phyloP scores from a whole-genome alignment of 2,329 filamentous ascomycete species.

The Exophiala viscosa region DNA sequence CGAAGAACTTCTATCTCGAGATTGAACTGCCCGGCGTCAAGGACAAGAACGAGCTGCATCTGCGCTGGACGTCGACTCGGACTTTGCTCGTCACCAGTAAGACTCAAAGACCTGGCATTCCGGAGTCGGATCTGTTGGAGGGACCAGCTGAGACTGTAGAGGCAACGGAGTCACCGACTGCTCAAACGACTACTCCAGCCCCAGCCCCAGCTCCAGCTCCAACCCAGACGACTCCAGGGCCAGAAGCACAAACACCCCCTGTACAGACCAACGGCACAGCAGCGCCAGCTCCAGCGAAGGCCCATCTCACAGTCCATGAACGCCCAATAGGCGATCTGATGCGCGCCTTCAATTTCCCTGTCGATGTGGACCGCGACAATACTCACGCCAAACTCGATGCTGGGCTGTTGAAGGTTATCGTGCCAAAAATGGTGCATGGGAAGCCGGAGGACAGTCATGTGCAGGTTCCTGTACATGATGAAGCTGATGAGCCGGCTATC shows the following conservation, averaged over 20 bases:
- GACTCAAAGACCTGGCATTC: conserved; percentile 17
- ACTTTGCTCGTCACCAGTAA: conserved; percentile 23
- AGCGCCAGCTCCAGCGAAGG: too few species aligned
- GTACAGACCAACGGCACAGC: too few species aligned
- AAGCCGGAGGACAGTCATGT: conserved; percentile 7
- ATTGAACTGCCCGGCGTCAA: conserved; percentile 27
- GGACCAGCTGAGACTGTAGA: background rate
- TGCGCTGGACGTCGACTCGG: conserved; percentile 23
- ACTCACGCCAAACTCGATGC: conserved; percentile 25
- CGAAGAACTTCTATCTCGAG: conserved; percentile 25
- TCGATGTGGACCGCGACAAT: conserved; percentile 25
- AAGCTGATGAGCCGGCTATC: background rate
- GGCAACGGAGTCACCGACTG: background rate
- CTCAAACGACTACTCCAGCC: background rate
- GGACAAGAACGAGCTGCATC: conserved; percentile 18
- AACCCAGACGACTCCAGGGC: background rate
- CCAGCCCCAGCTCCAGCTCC: background rate
- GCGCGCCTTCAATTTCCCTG: conserved; percentile 26
- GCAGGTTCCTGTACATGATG: conserved; percentile 1
- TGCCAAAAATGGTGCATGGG: conserved; percentile 24
- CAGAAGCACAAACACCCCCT: background rate
- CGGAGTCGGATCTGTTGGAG: conserved; percentile 14
- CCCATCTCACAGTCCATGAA: conserved; percentile 24
- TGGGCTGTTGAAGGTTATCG: conserved; percentile 24
- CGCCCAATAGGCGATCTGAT: conserved; percentile 23